Base-by-base conservation (phyloP, 208 protist genomes). In the Crithidia mellificae region DNA sequence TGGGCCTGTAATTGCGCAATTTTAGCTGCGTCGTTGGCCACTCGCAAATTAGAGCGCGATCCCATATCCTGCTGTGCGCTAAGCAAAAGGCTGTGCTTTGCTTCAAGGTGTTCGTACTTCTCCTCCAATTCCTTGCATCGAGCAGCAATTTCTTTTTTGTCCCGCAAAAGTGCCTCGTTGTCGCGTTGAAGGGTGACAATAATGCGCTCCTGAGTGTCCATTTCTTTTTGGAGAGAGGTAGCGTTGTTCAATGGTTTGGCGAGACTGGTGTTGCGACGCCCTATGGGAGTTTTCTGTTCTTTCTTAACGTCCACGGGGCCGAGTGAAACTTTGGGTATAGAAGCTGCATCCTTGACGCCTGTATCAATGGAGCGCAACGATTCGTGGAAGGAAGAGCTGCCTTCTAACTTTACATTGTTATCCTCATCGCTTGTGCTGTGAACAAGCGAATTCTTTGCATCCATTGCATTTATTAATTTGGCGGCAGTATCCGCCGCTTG, bases 131-230 rank as follows among this genome's bases (percentile, higher is more conserved):
- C 76, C 32, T 75, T 87, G 54, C 65, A 66, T 17, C 65, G 73
- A 2, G 46, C 54, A 22, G 58, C 50, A n/a, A 88, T 72, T 5
- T 75, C 54, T 25, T 81, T 84, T 20, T 83, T 81, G 47, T 91
- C 82, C 7, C 14, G 64, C 56, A 80, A 47, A 11, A 94, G 75
- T 29, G 68, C 52, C 49, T 78, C 78, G 54, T 94, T 94, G 53
- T 94, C 89, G 34, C 80, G 68, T 52, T 92, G 83, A 25, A 94
- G 78, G 4, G 80, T 68, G 19, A 72, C 69, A n/a, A 91, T 75
- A 36, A 94, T 84, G 68, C 68, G 74, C 22, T 94, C 88, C 47
- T 90, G 85, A 25, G 87, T 88, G 27, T 79, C 55, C 49, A 94
- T 75, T 43, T 90, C 85, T 32, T 65, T 78, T 36, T 44, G 71